Evolutionary conservation across 345 rosid species (phyloP), one percentile per base, ranked within the genome.

Genomic region (Eucalyptus leucophloia): DNA sequence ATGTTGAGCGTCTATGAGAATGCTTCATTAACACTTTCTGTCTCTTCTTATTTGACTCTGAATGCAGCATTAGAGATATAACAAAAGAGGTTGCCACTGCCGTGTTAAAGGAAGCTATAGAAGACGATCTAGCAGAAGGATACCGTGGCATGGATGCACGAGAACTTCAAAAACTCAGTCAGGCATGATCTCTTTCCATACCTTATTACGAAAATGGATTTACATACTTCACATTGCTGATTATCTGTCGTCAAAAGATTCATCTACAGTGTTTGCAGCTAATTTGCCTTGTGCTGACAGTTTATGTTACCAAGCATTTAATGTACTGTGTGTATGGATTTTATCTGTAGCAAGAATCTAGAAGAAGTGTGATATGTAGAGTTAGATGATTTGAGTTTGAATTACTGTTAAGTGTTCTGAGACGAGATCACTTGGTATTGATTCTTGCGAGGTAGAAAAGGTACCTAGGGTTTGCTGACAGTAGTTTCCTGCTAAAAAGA

Each of bases 51-150:
- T 77, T 89, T 89, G 53, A 91, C 82, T 15, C 81, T 24, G 40
- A 91, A 67, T 93, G 93, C 94, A 98, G 99, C 92, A 97, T 98
- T 90, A 90, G 99, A 89, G 97, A 96, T 90, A 97, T 97, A 91
- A 97, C 99, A 77, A 97, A 93, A 93, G 92, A 94, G 91, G 95
- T 98, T 87, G 98, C 98, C 80, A 98, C 96, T 81, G 98, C 99
- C 40, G 99, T 98, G 88, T 91, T 97, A 86, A 94, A 93, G 92
- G 99, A 98, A 95, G 99, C 99, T 24, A 89, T 96, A 89, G 95
- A 92, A 90, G 98, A 96, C 89, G 98, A 95, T 87, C 92, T 98
- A 26, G 98, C 95, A 26, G 96, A 95, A 54, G 99, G 98, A 89
- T 96, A 97, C 90, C 96, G 98, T 32, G 97, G 92, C 34, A 93